These are phyloP conservation scores for Dothideomycetes sp. DNA, from an alignment of 2,329 filamentous ascomycete species.

Conservation along the genomic window DNA sequence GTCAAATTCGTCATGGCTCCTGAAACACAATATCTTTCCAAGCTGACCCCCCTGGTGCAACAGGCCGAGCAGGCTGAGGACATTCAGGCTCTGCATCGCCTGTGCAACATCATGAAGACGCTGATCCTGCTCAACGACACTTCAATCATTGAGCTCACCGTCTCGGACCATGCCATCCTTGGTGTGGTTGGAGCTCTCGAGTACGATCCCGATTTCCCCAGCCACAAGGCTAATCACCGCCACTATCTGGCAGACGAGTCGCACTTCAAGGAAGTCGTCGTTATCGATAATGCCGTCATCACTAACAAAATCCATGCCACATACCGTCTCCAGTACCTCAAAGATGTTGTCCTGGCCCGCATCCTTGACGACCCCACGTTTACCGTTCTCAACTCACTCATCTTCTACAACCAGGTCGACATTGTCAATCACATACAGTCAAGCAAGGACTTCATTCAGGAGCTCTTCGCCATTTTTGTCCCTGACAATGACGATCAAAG, in stretches of 20 bases:
- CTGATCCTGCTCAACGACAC: slow-evolving; percentile 92
- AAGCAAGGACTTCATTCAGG: slow-evolving; percentile 67
- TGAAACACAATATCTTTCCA: slow-evolving; percentile 64
- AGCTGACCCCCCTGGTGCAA: slow-evolving; percentile 75
- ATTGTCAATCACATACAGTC: slow-evolving; percentile 91
- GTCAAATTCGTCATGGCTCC: slow-evolving; percentile 78
- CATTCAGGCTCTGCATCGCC: slow-evolving; percentile 71
- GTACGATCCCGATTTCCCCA: slow-evolving; percentile 96
- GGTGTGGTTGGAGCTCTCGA: slow-evolving; percentile 93
- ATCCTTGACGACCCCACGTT: slow-evolving; percentile 98
- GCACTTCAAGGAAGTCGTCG: slow-evolving; percentile 92
- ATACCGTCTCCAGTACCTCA: slow-evolving; percentile 90
- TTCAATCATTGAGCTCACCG: slow-evolving; percentile 79
- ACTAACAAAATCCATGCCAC: slow-evolving; percentile 91
- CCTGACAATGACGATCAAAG: slow-evolving; percentile 56
- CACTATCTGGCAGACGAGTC: slow-evolving; percentile 84
- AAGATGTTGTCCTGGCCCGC: slow-evolving; percentile 93
- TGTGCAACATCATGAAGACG: slow-evolving; percentile 98
- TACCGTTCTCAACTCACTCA: slow-evolving; percentile 91
- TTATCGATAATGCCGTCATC: slow-evolving; percentile 73
- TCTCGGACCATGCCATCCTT: slow-evolving; percentile 79
- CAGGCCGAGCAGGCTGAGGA: slow-evolving; percentile 89
- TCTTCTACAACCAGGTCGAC: slow-evolving; percentile 98
- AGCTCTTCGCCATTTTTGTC: slow-evolving; percentile 80
- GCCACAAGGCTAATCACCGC: slow-evolving; percentile 93